phyloP scores from a whole-genome alignment of 371 early-diverging fungal species.

The Mucor ambiguus region DNA sequence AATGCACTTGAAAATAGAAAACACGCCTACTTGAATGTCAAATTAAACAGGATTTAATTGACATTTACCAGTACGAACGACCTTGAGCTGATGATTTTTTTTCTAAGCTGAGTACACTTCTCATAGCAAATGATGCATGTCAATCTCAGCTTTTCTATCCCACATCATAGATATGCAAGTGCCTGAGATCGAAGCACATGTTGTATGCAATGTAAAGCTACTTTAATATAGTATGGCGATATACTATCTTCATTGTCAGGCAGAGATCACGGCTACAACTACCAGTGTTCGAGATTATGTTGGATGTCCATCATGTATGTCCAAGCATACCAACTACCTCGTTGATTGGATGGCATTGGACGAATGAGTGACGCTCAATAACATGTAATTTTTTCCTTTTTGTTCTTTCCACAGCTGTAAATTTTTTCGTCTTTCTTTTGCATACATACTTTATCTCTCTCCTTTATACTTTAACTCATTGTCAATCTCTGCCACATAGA shows the following conservation, averaged over 20 bases:
- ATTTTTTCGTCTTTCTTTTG: neutral
- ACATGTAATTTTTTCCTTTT: neutral
- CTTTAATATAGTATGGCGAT: neutral
- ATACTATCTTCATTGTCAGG: neutral
- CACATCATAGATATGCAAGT: neutral
- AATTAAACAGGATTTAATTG: too few species aligned
- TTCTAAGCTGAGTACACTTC: too few species aligned
- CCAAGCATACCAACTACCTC: neutral
- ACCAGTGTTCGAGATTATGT: neutral
- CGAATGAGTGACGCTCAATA: neutral
- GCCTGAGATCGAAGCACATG: neutral
- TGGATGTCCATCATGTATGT: neutral
- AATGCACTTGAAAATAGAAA: too few species aligned
- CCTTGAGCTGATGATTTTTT: too few species aligned
- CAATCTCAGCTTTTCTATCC: neutral
- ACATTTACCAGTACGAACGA: too few species aligned
- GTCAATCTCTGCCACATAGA: neutral
- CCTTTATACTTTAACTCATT: neutral
- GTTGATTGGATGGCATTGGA: neutral
- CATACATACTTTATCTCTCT: neutral
- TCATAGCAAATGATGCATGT: neutral
- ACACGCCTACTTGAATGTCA: too few species aligned
- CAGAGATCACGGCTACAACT: neutral
- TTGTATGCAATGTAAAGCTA: neutral
- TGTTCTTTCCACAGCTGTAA: neutral